Evolutionary conservation across 163 green algal species (phyloP), one percentile per base, ranked within the genome.

Genomic region (Coccomyxa subellipsoidea): DNA sequence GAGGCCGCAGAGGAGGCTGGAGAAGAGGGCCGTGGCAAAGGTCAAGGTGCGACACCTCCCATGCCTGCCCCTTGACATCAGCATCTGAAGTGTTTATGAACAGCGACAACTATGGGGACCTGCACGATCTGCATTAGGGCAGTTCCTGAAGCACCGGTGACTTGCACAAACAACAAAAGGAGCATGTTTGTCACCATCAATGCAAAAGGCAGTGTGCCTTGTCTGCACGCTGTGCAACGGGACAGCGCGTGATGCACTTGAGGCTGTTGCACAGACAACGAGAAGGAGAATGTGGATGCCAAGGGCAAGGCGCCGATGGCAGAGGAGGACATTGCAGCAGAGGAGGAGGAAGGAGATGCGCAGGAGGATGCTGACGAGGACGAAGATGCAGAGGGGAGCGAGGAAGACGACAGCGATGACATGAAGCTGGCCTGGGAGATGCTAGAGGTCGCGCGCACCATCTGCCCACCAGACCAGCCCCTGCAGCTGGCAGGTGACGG

Each of bases 361-460:
- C 76, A 73, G 23, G 80, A 69, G 39, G 79, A 81, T 75, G 78
- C 53, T 12, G 83, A 84, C 39, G 82, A 80, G 29, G 84, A 85
- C 2, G 87, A 79, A 10, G 84, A 88, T 23, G 89, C 89, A 25
- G 84, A 83, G 53, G 88, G 85, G 54, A 79, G 89, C 35, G 85
- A 38, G 31, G 92, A 31, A 38, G 75, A 37, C 4, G 75, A 80
- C 38, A 39, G 95, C 81, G 29, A 73, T 32, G 66, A 36, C 66
- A 87, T 96, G 85, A 90, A 96, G 81, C 89, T 96, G 35, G 93
- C 93, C 8, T 96, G 93, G 93, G 91, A 93, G 85, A 91, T 92
- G 75, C 80, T 96, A 78, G 93, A 96, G 70, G 89, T 88, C 1
- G 93, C 93, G 25, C 89, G 88, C 36, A 38, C 89, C 37, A 96